Evolutionary conservation across 2,329 filamentous ascomycete species (phyloP), one percentile per base, ranked within the genome.

Genomic region (Plectosphaerella plurivora): DNA sequence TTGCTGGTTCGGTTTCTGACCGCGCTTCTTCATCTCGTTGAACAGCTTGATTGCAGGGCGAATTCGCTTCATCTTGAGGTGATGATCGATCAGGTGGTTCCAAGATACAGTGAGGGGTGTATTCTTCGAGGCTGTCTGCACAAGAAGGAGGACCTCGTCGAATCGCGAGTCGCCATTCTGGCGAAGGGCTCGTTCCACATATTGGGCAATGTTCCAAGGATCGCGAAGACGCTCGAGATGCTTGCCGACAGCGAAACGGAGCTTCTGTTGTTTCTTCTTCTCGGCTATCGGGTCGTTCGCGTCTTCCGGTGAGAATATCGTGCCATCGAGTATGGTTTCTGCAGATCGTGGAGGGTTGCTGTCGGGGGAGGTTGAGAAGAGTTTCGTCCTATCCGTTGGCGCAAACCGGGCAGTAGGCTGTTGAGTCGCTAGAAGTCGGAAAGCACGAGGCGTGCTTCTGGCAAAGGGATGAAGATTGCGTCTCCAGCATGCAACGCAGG

Each of bases 21-120:
- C 86, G 55, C 91, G 82, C 73, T 97, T 97, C 73, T 97, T 99
- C 93, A 99, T 97, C 88, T 90, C 93, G 68, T 97, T 96, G 73
- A 85, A 97, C n/a, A 91, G 75, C 70, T 88, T 91, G 53, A 96
- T 71, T 16, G 89, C 92, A 18, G 75, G 72, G 54, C 78, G 77
- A 35, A 91, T 68, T 49, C 78, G 77, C 42, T 81, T 75, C 22
- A 83, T 74, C 42, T 78, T 70, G 66, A 97, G 72, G 56, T 83
- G 75, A 67, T 91, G 83, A 53, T 86, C 80, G 52, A 99, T 86
- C 45, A 96, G 69, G 63, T 89, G 82, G 68, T 97, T 97, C 92
- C 93, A 99, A 53, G 88, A 85, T 53, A 95, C 91, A 4, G 82
- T 74, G 57, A 87, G 84, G 53, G 84, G 73, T 57, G 81, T 76